Evolutionary conservation across 1,284 basidiomycete species (phyloP), one percentile per base, ranked within the genome.

Genomic region (Retiboletus flavoniger): DNA sequence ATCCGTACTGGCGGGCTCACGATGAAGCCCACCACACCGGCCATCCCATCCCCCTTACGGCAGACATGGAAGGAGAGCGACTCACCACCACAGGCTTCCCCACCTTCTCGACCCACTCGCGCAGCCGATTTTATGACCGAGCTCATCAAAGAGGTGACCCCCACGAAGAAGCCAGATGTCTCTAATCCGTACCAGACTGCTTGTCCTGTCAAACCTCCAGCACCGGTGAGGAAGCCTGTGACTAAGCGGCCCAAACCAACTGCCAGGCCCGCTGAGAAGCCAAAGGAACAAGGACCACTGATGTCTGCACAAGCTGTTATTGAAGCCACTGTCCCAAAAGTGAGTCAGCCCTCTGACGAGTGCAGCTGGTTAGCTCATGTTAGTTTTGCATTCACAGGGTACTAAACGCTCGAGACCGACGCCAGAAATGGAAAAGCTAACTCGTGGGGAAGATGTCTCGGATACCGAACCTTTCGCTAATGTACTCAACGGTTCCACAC

Each of bases 121-220:
- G 81, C 86, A 4, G 87, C 85, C 7, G 79, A 74, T 59, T 79
- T 82, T 53, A 82, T 88, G 79, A 73, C 82, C 8, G 81, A 82
- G 54, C 73, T 89, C 36, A 83, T 90, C 59, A 84, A 84, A 66
- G 82, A 84, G 58, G 82, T 78, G 4, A 83, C 84, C 0, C 84
- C 83, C 3, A 74, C 77, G 17, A 84, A 80, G 66, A 84, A 76
- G 56, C 78, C 81, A 10, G 86, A 85, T 59, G 74, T 88, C 24
- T 79, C 78, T 42, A 89, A 89, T 64, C 87, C 87, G 0, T 89
- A 89, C 62, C 83, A 89, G 65, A 77, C 78, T 24, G 80, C 81
- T 13, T 83, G 78, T 61, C 84, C 84, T 24, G 77, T 85, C 14
- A 81, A 75, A 63, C 66, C 67, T 9, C 63, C 74, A 7, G 63